A percentile compares a stretch with the other conserved stretches of the same genome.
Evolutionary conservation across 139 green algal species (phyloP).

Genomic region (Chlorella ohadii): DNA sequence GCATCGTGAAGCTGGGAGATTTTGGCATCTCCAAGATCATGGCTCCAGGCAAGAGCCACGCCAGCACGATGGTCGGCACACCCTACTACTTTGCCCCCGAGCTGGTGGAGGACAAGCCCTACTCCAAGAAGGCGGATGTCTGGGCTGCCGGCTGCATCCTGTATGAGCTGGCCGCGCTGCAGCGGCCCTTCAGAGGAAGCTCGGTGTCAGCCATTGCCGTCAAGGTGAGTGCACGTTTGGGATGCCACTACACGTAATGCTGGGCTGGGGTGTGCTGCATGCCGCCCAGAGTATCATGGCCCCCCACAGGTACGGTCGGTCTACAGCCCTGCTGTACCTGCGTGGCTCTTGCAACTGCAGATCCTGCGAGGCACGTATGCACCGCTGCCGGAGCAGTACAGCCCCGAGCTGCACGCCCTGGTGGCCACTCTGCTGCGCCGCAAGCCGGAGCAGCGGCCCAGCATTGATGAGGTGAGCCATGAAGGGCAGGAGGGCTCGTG

Average conservation of each 20-base stretch:
- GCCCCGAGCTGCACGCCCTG: constrained; percentile 25
- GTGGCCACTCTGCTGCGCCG: constrained; percentile 20
- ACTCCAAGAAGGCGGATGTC: constrained; percentile 82
- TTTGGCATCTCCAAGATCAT: constrained; percentile 71
- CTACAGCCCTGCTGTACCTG: no score
- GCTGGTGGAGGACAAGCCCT: constrained; percentile 66
- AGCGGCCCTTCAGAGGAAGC: constrained; percentile 15
- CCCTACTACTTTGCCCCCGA: constrained; percentile 70
- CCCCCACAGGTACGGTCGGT: no score
- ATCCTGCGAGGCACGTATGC: constrained; percentile 26
- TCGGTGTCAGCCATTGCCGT: constrained; percentile 9
- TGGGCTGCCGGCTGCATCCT: constrained; percentile 88
- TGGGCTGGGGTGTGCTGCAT: no score
- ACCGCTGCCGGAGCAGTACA: constrained; percentile 14
- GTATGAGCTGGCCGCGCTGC: constrained; percentile 84
- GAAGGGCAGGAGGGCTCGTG: neutral
- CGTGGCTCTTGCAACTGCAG: neutral
- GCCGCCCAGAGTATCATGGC: no score
- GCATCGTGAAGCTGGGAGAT: constrained; percentile 72
- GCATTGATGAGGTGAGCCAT: constrained; percentile 7
- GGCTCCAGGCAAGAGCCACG: constrained; percentile 24
- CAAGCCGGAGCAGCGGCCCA: constrained; percentile 19
- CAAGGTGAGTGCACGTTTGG: no score
- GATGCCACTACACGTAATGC: no score
- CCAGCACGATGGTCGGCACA: constrained; percentile 62